Evolutionary conservation across 768 basidiomycete species (phyloP), one percentile per base, ranked within the genome.

Genomic region (Pleurotus tuber-regium): DNA sequence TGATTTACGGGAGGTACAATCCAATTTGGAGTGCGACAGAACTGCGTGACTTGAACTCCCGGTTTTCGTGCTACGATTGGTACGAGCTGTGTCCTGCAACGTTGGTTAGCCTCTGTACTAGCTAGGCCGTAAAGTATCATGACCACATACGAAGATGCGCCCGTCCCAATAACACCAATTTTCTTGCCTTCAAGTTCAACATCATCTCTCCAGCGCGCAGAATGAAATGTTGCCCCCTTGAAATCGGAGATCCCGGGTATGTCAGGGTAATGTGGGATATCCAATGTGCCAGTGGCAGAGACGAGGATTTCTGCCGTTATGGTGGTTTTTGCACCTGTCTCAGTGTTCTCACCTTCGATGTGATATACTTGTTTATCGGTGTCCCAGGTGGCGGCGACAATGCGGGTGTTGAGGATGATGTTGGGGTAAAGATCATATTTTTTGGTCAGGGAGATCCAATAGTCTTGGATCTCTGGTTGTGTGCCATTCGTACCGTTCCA

Each of bases 121-220:
- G 9, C 19, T 38, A 4, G 41, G 41, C 23, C 9, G 43, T 25
- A 47, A 29, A 46, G 41, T 21, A 51, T 55, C 57, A 49, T 57
- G 46, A 11, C 28, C n/a, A 66, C 72, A 39, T 56, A 81, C 73
- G 75, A 80, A 26, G 79, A 78, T 31, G 74, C 72, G 1, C 79
- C 83, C 55, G 80, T 82, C 7, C 83, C 84, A 53, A 84, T 72
- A 4, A 86, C 76, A 1, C 75, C 82, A 4, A 86, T 73, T 8
- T 67, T 66, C 60, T 81, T 82, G 5, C 69, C 69, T 6, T 59
- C 59, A 19, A 84, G 63, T 9, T 72, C 64, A 4, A 73, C 65
- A 6, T 65, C 64, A 1, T 61, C 47, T 24, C 72, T 59, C 80
- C 83, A 86, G 12, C 66, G 56, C 6, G 78, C 76, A 4, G 80